These are phyloP conservation scores for Pseudopithomyces maydicus DNA, from an alignment of 2,329 filamentous ascomycete genomes.

Conservation along the genomic window DNA sequence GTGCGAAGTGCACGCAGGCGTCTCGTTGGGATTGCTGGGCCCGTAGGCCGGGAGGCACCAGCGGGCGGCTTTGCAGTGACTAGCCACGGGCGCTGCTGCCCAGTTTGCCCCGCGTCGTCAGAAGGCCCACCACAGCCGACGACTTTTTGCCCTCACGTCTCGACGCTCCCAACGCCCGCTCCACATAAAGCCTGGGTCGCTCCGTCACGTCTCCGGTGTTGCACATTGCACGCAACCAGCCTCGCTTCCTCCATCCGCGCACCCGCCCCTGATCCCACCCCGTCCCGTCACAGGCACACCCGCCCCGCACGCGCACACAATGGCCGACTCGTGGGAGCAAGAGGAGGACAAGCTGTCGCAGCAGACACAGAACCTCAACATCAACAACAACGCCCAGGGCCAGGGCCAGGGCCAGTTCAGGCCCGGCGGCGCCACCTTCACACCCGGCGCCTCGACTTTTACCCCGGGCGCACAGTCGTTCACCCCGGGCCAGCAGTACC, in stretches of 20 bases:
- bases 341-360: constrained; percentile 80
- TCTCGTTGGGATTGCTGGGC: constrained; percentile 24
- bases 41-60: no score
- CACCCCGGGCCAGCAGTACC: constrained; percentile 72
- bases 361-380: constrained; percentile 53
- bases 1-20: not conserved
- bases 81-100: constrained; percentile 12
- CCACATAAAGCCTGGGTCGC: constrained; percentile 13
- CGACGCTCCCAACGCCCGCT: constrained; percentile 9
- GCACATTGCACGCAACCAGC: constrained; percentile 2
- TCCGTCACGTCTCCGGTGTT: constrained; percentile 8
- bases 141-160: constrained; percentile 26
- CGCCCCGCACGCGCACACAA: constrained; percentile 44
- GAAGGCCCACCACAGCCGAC: constrained; percentile 4
- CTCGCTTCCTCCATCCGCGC: not conserved
- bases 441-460: constrained; percentile 71
- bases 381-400: constrained; percentile 40
- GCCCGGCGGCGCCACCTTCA: constrained; percentile 55
- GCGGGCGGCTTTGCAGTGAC: constrained; percentile 10
- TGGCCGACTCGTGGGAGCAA: constrained; percentile 95
- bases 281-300: constrained; percentile 7
- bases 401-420: constrained; percentile 44
- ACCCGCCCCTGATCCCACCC: not conserved
- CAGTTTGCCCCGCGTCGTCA: constrained; percentile 14
- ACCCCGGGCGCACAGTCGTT: constrained; percentile 73